phyloP scores from a whole-genome alignment of 192 early-diverging fungal genomes.

The Endogone sp. region DNA sequence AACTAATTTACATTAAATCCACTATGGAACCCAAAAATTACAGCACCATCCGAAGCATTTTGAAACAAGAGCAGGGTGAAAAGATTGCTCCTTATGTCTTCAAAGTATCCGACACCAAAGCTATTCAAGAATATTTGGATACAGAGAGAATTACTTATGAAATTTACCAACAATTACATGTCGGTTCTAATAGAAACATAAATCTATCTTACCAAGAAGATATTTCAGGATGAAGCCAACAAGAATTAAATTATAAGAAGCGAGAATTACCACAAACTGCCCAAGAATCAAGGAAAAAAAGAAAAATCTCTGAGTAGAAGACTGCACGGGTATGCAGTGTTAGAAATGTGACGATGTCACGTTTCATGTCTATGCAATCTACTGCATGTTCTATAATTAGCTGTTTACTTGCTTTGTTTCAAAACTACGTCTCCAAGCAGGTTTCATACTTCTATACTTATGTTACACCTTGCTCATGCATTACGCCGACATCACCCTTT shows the following conservation, averaged over 20 bases:
- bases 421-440: too few species aligned
- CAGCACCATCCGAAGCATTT: not conserved
- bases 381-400: too few species aligned
- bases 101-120: not conserved
- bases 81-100: not conserved
- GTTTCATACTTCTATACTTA: too few species aligned
- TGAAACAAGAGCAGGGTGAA: not conserved
- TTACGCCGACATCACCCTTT: too few species aligned
- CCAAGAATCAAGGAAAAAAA: not conserved
- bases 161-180: not conserved
- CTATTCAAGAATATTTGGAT: not conserved
- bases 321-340: not conserved
- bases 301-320: not conserved
- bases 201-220: not conserved
- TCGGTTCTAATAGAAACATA: not conserved
- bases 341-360: too few species aligned
- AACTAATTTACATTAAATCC: not conserved
- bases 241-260: not conserved
- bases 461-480: too few species aligned
- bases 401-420: too few species aligned
- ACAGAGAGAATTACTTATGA: too few species aligned
- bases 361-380: too few species aligned
- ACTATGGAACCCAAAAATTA: not conserved
- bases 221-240: not conserved
- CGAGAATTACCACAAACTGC: not conserved